Percentiles rank a stretch among this genome's conserved stretches.
These are phyloP conservation scores for Glycine latifolia DNA, from an alignment of 306 rosid species.

Conservation along the genomic window DNA sequence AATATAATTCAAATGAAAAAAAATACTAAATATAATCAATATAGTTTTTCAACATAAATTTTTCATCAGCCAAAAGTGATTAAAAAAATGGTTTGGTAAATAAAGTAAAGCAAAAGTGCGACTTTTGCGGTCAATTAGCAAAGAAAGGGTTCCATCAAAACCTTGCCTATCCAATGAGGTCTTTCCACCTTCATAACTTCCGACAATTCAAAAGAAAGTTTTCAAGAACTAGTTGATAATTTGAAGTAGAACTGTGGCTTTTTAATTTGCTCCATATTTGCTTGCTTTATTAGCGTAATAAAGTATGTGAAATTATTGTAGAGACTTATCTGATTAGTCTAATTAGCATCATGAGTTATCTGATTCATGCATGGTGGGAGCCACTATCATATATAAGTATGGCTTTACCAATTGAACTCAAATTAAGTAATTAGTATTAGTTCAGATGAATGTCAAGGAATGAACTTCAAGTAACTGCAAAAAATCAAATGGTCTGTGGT, in stretches of 20 bases:
- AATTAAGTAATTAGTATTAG: neutral
- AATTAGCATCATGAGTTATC: slow-evolving; percentile 26
- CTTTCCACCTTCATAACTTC: slow-evolving; percentile 23
- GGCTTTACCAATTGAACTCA: slow-evolving; percentile 17
- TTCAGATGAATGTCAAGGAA: neutral
- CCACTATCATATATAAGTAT: slow-evolving; percentile 39
- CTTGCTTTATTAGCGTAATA: slow-evolving; percentile 26
- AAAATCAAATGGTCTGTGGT: neutral
- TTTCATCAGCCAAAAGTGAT: no score
- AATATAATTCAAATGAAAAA: no score
- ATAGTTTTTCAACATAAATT: no score
- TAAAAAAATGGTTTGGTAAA: slow-evolving; percentile 35
- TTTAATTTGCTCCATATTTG: slow-evolving; percentile 2
- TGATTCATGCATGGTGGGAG: slow-evolving; percentile 30
- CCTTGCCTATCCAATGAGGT: slow-evolving; percentile 39
- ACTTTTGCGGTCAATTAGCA: slow-evolving; percentile 7
- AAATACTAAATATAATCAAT: no score
- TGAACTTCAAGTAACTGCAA: neutral
- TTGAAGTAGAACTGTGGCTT: neutral
- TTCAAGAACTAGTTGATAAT: slow-evolving; percentile 20
- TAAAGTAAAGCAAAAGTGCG: slow-evolving; percentile 38
- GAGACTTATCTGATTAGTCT: slow-evolving; percentile 10
- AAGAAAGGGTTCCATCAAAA: slow-evolving; percentile 14
- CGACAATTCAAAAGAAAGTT: slow-evolving; percentile 43
- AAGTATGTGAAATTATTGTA: slow-evolving; percentile 33